A percentile compares a stretch with the other conserved stretches of the same genome.
phyloP scores from a whole-genome alignment of 2,329 filamentous ascomycete species.

The Fusarium chaquense region DNA sequence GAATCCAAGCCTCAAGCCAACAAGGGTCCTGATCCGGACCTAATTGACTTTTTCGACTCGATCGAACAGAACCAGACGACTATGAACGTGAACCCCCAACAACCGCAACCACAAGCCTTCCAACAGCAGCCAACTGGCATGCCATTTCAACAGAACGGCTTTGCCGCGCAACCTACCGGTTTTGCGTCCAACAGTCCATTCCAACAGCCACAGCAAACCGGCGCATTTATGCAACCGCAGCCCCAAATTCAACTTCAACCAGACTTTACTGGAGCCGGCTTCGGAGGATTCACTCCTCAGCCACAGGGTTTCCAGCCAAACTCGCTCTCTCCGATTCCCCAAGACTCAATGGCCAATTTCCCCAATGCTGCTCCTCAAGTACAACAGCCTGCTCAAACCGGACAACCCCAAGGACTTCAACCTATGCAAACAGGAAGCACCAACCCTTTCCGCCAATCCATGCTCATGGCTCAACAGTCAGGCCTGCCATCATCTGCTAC shows the following conservation, averaged over 20 bases:
- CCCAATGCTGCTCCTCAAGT: conserved; percentile 51
- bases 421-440: conserved; percentile 64
- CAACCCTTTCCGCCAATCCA: conserved; percentile 95
- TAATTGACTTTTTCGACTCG: conserved; percentile 95
- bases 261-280: conserved; percentile 77
- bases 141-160: conserved; percentile 43
- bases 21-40: conserved; percentile 78
- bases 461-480: conserved; percentile 74
- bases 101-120: conserved; percentile 53
- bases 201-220: conserved; percentile 53
- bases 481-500: conserved; percentile 61
- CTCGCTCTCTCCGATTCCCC: conserved; percentile 67
- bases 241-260: conserved; percentile 59
- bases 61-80: conserved; percentile 90
- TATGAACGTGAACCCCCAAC: conserved; percentile 62
- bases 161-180: conserved; percentile 51
- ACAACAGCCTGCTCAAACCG: conserved; percentile 40
- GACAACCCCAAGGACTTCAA: conserved; percentile 41
- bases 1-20: conserved; percentile 60
- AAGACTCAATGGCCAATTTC: conserved; percentile 58
- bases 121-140: conserved; percentile 47
- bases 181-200: conserved; percentile 49
- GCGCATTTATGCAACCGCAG: conserved; percentile 43
- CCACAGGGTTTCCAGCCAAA: conserved; percentile 66
- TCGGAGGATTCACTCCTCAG: conserved; percentile 82